phyloP scores from a whole-genome alignment of 345 rosid species.

The Kandelia obovata region DNA sequence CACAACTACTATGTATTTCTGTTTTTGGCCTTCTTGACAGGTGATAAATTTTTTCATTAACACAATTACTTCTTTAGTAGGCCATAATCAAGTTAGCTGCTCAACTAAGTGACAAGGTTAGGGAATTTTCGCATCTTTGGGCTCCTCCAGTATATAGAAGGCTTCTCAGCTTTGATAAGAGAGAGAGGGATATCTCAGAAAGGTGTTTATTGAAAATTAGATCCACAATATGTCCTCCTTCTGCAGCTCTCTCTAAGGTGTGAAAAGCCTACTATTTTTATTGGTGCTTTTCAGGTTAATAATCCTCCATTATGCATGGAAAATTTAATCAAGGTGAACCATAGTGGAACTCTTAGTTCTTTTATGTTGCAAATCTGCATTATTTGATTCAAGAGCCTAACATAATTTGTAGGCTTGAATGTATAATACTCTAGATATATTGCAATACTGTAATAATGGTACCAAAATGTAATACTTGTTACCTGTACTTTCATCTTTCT shows the following conservation, averaged over 20 bases:
- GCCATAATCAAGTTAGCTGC: constrained; percentile 42
- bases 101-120: constrained; percentile 42
- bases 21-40: too few species aligned
- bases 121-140: constrained; percentile 50
- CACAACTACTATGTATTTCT: too few species aligned
- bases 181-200: constrained; percentile 49
- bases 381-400: neutral
- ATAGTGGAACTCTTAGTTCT: neutral
- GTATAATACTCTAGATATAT: neutral
- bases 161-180: constrained; percentile 53
- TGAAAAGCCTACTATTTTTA: constrained; percentile 6
- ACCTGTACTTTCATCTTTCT: constrained; percentile 14
- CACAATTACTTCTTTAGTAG: constrained; percentile 19
- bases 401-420: neutral
- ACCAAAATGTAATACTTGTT: neutral
- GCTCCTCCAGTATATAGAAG: constrained; percentile 51
- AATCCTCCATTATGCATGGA: neutral
- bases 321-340: neutral
- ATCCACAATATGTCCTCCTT: constrained; percentile 41
- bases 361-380: neutral
- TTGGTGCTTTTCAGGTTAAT: neutral
- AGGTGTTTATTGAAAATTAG: constrained; percentile 48
- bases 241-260: constrained; percentile 44
- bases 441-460: neutral
- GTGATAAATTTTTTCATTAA: too few species aligned